These are phyloP conservation scores for Hypoxylon intermedium DNA, from an alignment of 495 filamentous ascomycete species.

Conservation along the genomic window DNA sequence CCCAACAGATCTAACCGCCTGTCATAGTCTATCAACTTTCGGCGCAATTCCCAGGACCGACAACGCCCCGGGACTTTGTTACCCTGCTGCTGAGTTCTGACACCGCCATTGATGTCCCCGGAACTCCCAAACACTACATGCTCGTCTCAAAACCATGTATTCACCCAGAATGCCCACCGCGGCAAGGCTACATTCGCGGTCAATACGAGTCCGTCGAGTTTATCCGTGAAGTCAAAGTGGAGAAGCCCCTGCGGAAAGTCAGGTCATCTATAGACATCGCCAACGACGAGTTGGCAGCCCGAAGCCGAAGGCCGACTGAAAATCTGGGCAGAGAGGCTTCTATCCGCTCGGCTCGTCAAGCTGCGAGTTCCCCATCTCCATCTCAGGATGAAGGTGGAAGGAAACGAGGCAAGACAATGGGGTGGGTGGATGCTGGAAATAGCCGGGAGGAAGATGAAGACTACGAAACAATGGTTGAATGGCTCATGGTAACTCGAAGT, in stretches of 20 bases:
- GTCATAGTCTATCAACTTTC: conserved; percentile 78
- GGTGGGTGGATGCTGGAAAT: conserved; percentile 12
- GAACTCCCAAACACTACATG: conserved; percentile 69
- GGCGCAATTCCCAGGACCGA: conserved; percentile 89
- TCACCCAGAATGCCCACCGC: conserved; percentile 73
- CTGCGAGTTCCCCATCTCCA: conserved; percentile 11
- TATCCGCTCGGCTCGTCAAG: conserved; percentile 41
- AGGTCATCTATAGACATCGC: conserved; percentile 45
- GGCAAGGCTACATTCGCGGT: conserved; percentile 77
- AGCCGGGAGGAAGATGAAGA: conserved; percentile 53
- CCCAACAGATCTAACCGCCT: conserved; percentile 9
- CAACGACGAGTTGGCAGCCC: conserved; percentile 32
- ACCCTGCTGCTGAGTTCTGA: conserved; percentile 71
- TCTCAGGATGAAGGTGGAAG: conserved; percentile 10
- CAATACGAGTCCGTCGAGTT: conserved; percentile 92
- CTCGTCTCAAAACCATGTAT: conserved; percentile 83
- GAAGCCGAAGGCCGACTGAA: conserved; percentile 17
- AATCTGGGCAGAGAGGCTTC: conserved; percentile 41
- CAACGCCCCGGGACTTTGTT: conserved; percentile 86
- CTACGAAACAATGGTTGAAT: conserved; percentile 73
- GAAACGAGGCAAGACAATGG: conserved; percentile 33
- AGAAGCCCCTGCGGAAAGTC: conserved; percentile 43
- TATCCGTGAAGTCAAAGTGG: conserved; percentile 77
- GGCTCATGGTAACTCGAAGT: conserved; percentile 96
- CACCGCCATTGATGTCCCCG: conserved; percentile 26